Evolutionary conservation across 495 filamentous ascomycete genomes (phyloP), one percentile per base, ranked within the genome.

Genomic region (Penicillium daleae): DNA sequence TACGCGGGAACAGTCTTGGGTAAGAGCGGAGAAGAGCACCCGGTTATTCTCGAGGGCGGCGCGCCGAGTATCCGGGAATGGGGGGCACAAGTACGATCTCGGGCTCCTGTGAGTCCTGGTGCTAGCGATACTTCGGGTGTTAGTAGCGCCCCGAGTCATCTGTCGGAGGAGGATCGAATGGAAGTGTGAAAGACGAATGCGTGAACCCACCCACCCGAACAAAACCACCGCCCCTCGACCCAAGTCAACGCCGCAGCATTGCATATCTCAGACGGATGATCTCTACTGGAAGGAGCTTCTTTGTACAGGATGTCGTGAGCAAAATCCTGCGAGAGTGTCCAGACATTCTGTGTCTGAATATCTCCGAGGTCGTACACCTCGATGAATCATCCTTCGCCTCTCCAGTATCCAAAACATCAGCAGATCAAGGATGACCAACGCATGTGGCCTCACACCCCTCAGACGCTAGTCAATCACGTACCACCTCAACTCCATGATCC

Each of bases 1-100:
- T 96, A 88, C 73, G 82, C 87, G 33, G 91, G 91, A 3, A 96
- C 93, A 5, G 81, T 92, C 0, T 74, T 97, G 12, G 93, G 93
- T 3, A 87, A 86, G 63, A 74, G 75, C 49, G 84, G 81, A 27
- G 90, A 93, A 59, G 87, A 89, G 39, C 85, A 86, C 65, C 82
- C 85, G 3, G 70, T 93, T 24, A 74, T 81, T 48, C 85, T 94
- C 35, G 92, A 95, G 66, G 92, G 92, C 31, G 89, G 90, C 31
- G 83, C 80, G 21, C 86, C 83, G 32, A 90, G 82, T 65, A 81
- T 96, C 29, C 76, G 80, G 4, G 86, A 88, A 52, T 97, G 92
- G 92, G 72, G 72, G 17, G 66, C 62, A 13, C 78, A 80, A 54
- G 61, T 78, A 31, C 73, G 74, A 31, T 71, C 77, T 35, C 70